Conservation (phyloP, 2,329 filamentous ascomycete genomes). For the Aspergillus chevalieri region DNA sequence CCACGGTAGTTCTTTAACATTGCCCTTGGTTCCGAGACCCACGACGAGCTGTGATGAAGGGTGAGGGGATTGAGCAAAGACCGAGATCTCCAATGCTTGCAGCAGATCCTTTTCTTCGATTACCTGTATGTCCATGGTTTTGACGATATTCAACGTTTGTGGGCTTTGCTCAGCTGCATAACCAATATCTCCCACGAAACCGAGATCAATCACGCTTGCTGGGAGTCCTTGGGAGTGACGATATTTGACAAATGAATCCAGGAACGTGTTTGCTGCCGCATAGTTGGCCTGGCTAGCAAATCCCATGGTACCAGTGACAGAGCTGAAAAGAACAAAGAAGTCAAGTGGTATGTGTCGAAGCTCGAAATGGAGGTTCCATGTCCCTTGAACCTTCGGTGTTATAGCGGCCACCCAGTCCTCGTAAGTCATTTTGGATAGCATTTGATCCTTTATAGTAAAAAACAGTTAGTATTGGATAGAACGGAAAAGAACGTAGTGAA, state of each 20-base stretch:
- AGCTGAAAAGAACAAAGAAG: constrained; percentile 41
- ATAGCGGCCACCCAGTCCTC: constrained; percentile 27
- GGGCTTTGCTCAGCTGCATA: constrained; percentile 4
- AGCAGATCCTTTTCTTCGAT: constrained; percentile 5
- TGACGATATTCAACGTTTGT: constrained; percentile 11
- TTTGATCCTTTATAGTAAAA: constrained; percentile 1
- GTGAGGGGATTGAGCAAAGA: neutral
- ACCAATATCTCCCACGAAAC: constrained; percentile 10
- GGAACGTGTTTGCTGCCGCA: constrained; percentile 31
- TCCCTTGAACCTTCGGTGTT: constrained; percentile 25
- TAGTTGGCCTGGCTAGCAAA: constrained; percentile 28
- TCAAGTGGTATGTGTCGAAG: constrained; percentile 22
- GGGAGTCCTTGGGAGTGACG: constrained; percentile 12
- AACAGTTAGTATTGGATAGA: too few species aligned
- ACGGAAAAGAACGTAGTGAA: neutral
- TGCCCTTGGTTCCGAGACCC: constrained; percentile 1
- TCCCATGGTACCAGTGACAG: constrained; percentile 26
- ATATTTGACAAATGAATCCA: constrained; percentile 21
- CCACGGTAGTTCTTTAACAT: too few species aligned
- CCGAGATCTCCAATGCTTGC: constrained; percentile 2
- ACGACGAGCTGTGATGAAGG: constrained; percentile 2
- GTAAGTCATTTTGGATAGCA: constrained; percentile 25
- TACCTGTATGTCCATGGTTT: constrained; percentile 9
- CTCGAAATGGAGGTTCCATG: constrained; percentile 24
- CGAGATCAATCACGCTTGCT: constrained; percentile 11